phyloP scores from a whole-genome alignment of 78 protist species.

The Emiliania huxleyi region DNA sequence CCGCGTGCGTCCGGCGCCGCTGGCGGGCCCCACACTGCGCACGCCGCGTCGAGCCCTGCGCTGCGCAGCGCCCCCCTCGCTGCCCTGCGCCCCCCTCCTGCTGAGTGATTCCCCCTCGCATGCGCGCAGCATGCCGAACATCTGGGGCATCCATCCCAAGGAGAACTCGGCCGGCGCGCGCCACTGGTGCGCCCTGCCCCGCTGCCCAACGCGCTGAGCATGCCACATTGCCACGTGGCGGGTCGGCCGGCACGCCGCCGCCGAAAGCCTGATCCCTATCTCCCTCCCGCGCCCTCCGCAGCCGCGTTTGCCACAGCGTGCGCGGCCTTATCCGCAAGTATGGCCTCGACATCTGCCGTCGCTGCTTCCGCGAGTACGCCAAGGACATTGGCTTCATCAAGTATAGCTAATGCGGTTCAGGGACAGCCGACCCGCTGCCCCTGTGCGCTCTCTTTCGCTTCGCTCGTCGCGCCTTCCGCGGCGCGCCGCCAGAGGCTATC shows the following conservation, averaged over 20 bases:
- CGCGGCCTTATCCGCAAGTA: slow-evolving; percentile 95
- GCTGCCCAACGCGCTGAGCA: background rate
- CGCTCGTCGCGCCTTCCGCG: too few species aligned
- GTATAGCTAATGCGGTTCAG: too few species aligned
- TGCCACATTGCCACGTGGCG: background rate
- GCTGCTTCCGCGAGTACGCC: slow-evolving; percentile 91
- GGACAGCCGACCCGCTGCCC: too few species aligned
- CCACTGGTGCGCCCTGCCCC: background rate
- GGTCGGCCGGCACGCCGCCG: background rate
- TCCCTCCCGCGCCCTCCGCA: background rate
- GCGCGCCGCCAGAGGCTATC: too few species aligned
- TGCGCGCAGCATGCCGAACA: background rate
- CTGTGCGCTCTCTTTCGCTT: too few species aligned
- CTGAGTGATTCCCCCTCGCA: too few species aligned
- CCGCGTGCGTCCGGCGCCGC: too few species aligned
- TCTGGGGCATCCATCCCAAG: background rate
- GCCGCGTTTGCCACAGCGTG: slow-evolving; percentile 82
- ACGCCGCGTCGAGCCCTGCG: too few species aligned
- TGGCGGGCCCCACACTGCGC: too few species aligned
- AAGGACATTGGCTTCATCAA: slow-evolving; percentile 87
- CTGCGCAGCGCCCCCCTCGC: too few species aligned
- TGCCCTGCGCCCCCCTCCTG: too few species aligned
- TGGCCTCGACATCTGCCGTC: slow-evolving; percentile 89
- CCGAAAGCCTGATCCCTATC: too few species aligned
- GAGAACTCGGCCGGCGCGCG: background rate